phyloP scores from a whole-genome alignment of 1,284 basidiomycete genomes.

The Fomitiporia mediterranea region DNA sequence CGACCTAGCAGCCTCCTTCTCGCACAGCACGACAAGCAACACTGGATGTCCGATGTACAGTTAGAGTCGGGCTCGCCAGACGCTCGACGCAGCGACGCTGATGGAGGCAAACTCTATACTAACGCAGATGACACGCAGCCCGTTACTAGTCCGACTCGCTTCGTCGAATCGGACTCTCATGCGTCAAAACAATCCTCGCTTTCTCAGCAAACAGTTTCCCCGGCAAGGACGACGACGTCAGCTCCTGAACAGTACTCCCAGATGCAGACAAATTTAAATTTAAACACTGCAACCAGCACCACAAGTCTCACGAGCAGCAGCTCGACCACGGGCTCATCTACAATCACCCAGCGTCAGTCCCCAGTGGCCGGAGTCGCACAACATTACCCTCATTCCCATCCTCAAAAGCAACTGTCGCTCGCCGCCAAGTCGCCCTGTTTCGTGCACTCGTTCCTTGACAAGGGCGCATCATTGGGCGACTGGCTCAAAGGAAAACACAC shows the following conservation, averaged over 20 bases:
- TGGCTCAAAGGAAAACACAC: constrained; percentile 51
- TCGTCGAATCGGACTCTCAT: background rate
- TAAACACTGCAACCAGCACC: background rate
- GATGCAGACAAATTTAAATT: constrained; percentile 3
- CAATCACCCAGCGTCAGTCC: constrained; percentile 20
- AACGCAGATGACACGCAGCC: background rate
- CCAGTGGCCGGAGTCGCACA: constrained; percentile 22
- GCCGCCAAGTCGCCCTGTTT: constrained; percentile 75
- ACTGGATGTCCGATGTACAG: constrained; percentile 46
- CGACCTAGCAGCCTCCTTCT: constrained; percentile 47
- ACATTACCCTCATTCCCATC: constrained; percentile 25
- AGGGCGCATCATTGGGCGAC: constrained; percentile 66
- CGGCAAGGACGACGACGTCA: constrained; percentile 1
- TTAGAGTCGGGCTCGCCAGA: constrained; percentile 41
- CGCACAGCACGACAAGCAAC: constrained; percentile 32
- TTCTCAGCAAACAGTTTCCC: background rate
- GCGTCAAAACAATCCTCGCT: background rate
- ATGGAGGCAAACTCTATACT: constrained; percentile 23
- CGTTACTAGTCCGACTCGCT: background rate
- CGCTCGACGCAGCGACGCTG: constrained; percentile 16
- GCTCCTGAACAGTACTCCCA: background rate
- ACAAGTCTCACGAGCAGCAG: background rate
- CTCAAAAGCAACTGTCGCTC: constrained; percentile 32
- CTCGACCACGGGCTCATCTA: constrained; percentile 1
- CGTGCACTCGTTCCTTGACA: constrained; percentile 80